Conservation (phyloP, 176 grass and related monocot genomes). For the Hyparrhenia diplandra region DNA sequence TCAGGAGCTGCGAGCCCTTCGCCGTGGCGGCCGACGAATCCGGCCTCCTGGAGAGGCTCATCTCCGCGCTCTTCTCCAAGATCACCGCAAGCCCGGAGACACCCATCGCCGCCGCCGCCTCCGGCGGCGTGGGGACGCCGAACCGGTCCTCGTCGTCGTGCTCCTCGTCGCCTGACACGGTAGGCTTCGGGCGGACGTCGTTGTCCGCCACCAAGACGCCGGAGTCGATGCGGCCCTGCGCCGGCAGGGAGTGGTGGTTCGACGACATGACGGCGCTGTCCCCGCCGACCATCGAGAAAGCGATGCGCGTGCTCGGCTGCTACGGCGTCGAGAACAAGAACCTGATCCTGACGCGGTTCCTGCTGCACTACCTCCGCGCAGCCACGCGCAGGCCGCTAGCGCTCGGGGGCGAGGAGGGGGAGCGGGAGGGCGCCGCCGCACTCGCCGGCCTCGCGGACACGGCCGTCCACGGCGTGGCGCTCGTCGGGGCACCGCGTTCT, state of each 20-base stretch:
- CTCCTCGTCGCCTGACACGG: conserved; percentile 64
- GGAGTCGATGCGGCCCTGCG: conserved; percentile 56
- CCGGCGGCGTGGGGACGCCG: neutral
- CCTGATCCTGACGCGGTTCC: conserved; percentile 73
- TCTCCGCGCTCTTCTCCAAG: conserved; percentile 67
- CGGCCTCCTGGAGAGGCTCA: conserved; percentile 50
- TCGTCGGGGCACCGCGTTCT: conserved; percentile 66
- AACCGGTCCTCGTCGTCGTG: conserved; percentile 57
- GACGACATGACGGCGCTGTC: conserved; percentile 69
- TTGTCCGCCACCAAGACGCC: conserved; percentile 49
- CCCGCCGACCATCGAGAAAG: conserved; percentile 59
- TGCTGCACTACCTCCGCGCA: conserved; percentile 76
- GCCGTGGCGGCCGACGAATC: conserved; percentile 31
- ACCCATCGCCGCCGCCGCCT: neutral
- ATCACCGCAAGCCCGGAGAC: conserved; percentile 51
- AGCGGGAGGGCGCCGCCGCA: neutral
- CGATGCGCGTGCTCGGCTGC: conserved; percentile 62
- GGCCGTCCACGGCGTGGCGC: conserved; percentile 75
- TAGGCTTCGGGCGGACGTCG: conserved; percentile 43
- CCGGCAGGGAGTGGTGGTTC: conserved; percentile 80
- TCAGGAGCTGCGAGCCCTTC: conserved; percentile 61
- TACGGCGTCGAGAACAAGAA: conserved; percentile 86
- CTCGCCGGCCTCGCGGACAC: conserved; percentile 74
- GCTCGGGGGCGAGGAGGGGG: neutral
- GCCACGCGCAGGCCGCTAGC: conserved; percentile 23